These are phyloP conservation scores for Ustilaginoidea virens DNA, from an alignment of 2,329 filamentous ascomycete species.

Conservation along the genomic window DNA sequence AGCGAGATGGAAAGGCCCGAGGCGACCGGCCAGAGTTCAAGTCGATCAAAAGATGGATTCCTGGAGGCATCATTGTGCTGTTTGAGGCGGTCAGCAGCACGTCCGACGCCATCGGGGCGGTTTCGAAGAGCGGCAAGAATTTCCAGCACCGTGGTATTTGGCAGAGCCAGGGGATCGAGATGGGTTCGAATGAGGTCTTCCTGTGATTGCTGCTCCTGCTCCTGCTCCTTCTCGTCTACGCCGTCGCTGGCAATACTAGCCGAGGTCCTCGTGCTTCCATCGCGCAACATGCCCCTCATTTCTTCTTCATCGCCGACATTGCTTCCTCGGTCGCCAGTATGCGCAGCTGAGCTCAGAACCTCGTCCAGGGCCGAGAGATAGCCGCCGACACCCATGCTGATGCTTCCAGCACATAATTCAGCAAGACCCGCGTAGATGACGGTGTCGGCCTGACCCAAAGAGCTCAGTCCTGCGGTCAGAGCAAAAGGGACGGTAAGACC, in stretches of 20 bases:
- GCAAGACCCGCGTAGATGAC: conserved; percentile 55
- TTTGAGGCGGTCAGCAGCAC: conserved; percentile 9
- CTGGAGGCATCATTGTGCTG: neutral
- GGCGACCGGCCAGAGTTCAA: conserved; percentile 20
- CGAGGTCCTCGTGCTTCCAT: conserved; percentile 1
- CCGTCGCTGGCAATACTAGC: conserved; percentile 4
- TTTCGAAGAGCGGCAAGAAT: conserved; percentile 13
- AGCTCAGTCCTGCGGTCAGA: conserved; percentile 52
- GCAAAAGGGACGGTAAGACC: conserved; percentile 64
- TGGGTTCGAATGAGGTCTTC: conserved; percentile 16
- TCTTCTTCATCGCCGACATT: conserved; percentile 9
- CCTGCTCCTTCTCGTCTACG: conserved; percentile 6
- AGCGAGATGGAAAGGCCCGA: conserved; percentile 44
- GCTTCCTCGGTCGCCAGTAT: neutral
- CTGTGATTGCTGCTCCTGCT: neutral
- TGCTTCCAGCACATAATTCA: conserved; percentile 55
- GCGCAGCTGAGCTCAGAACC: conserved; percentile 4
- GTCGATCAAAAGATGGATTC: conserved; percentile 7
- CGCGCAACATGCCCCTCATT: conserved; percentile 12
- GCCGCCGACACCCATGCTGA: conserved; percentile 60
- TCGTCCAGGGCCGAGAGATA: conserved; percentile 44
- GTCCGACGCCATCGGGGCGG: conserved; percentile 16
- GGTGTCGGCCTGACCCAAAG: conserved; percentile 42
- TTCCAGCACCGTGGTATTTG: conserved; percentile 7
- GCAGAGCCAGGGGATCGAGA: conserved; percentile 16